Conservation (phyloP, 192 early-diverging fungal genomes). For the Coemansia sp. region DNA sequence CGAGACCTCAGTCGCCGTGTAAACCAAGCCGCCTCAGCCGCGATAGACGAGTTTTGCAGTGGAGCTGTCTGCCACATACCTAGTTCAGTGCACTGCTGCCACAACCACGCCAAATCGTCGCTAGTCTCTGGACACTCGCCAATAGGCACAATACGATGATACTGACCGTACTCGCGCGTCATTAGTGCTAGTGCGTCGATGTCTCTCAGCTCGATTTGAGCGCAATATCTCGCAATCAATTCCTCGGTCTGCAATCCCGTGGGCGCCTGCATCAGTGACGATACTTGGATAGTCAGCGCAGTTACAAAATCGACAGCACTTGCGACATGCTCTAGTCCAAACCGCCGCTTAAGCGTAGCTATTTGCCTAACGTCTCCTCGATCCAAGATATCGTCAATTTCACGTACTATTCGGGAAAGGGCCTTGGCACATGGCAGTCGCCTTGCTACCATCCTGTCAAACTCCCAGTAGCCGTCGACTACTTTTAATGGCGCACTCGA, state of each 20-base stretch:
- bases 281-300: slow-evolving; percentile 13
- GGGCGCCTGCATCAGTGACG: slow-evolving; percentile 18
- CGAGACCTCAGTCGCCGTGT: slow-evolving; percentile 28
- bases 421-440: slow-evolving; percentile 41
- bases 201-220: not conserved
- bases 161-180: slow-evolving; percentile 4
- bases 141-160: not conserved
- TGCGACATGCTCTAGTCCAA: slow-evolving; percentile 12
- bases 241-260: not conserved
- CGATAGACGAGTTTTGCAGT: not conserved
- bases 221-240: slow-evolving; percentile 20
- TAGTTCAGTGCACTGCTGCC: slow-evolving; percentile 44
- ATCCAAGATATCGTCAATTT: slow-evolving; percentile 26
- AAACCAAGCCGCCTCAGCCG: slow-evolving; percentile 3
- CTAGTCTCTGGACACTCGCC: slow-evolving; percentile 8
- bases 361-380: not conserved
- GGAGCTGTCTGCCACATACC: slow-evolving; percentile 52
- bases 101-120: slow-evolving; percentile 34
- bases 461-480: slow-evolving; percentile 61
- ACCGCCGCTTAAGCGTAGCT: slow-evolving; percentile 8
- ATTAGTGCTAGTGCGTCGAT: slow-evolving; percentile 1
- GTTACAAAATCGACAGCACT: slow-evolving; percentile 2
- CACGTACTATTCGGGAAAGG: slow-evolving; percentile 12
- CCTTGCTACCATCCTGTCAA: slow-evolving; percentile 43
- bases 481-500: slow-evolving; percentile 71